Evolutionary conservation across 1,284 basidiomycete species (phyloP), one percentile per base, ranked within the genome.

Genomic region (Meripilus lineatus): DNA sequence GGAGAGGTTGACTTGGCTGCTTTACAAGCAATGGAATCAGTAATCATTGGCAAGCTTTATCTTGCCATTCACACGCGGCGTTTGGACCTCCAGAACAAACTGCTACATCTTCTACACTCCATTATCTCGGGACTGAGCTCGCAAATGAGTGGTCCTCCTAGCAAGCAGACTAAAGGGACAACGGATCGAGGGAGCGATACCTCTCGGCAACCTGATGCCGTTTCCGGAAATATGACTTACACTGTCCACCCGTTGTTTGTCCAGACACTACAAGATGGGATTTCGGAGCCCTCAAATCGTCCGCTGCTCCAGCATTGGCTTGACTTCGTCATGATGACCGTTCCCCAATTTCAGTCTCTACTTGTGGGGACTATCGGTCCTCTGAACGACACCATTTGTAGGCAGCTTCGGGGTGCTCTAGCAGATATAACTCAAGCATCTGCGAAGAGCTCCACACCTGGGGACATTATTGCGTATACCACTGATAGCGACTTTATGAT

Each of bases 231-330:
- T n/a, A n/a, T n/a, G n/a, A 33, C 57, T 1, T 77, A 81, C 53
- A 65, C 72, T 4, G 62, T 81, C 32, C 84, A 85, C 52, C 74
- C 85, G 0, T 71, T 93, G 10, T 69, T 98, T 22, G 74, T 89
- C 0, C 84, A 84, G 51, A 81, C 86, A 1, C 69, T 98, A 17
- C 72, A 88, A 14, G 88, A 93, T 56, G 95, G 90, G 1, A 81
- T 98, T 33, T 71, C 82, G 4, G 63, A 71, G 4, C 68, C 74
- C 4, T 67, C 74, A 18, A 95, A 94, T 63, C 79, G 84, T 17
- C 75, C 89, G 1, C 75, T 94, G 18, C 66, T 96, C 11, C 92
- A 95, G 58, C 90, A 96, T 59, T 99, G 95, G 95, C 75, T 97
- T 18, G 95, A 98, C 62, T 98, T 99, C 60, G 75, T 97, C 45